Evolutionary conservation across 768 basidiomycete genomes (phyloP).

Genomic region (Trametes gibbosa): DNA sequence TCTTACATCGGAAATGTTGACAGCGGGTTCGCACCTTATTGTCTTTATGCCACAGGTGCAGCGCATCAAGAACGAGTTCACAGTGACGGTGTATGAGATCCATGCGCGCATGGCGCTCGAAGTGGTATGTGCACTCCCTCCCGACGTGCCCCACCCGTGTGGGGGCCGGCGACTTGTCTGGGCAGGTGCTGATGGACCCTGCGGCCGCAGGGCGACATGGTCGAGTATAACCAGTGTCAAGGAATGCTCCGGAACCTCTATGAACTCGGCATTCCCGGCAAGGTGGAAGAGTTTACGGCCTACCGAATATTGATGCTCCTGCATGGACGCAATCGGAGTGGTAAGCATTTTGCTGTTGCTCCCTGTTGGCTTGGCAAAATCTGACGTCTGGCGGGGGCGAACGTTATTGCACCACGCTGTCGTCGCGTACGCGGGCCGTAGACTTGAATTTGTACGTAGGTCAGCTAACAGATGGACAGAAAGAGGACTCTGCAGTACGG

Average conservation of each 20-base stretch:
- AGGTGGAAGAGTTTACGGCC: conserved; percentile 93
- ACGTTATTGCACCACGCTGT: no score
- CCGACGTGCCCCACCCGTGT: neutral
- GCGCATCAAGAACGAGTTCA: conserved; percentile 98
- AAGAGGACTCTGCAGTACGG: conserved; percentile 70
- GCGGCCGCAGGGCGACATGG: conserved; percentile 81
- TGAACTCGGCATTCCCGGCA: conserved; percentile 89
- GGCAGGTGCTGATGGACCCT: conserved; percentile 1
- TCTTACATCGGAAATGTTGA: conserved; percentile 10
- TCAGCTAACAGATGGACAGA: conserved; percentile 94
- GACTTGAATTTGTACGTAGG: conserved; percentile 97
- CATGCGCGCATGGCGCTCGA: conserved; percentile 97
- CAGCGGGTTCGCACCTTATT: conserved; percentile 17
- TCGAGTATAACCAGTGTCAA: conserved; percentile 99
- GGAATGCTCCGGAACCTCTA: conserved; percentile 86
- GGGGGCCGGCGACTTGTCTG: no score
- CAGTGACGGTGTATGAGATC: conserved; percentile 95
- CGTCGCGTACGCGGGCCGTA: conserved; percentile 31
- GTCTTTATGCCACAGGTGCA: conserved; percentile 66
- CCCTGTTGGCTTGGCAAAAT: neutral
- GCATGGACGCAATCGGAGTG: conserved; percentile 90
- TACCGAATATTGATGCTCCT: conserved; percentile 96
- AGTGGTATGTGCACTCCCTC: conserved; percentile 51
- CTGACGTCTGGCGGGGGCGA: neutral
- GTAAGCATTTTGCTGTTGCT: conserved; percentile 44